Conservation (phyloP, 2,329 filamentous ascomycete species). For the Trichoderma aggressivum region DNA sequence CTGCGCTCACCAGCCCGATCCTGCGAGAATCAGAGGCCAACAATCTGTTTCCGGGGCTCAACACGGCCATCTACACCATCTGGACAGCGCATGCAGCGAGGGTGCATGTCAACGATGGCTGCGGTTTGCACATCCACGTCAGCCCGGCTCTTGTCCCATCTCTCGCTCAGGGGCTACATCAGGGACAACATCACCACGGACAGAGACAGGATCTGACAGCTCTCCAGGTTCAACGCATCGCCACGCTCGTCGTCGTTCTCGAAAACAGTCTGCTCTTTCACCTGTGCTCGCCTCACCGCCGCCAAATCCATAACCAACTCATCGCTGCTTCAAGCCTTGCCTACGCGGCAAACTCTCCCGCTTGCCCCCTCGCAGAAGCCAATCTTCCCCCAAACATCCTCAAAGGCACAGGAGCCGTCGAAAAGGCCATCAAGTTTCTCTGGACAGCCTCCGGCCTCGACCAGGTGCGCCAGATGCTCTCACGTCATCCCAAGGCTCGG, state of each 20-base stretch:
- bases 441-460: neutral
- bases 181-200: neutral
- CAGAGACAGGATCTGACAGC: slow-evolving; percentile 38
- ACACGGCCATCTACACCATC: slow-evolving; percentile 14
- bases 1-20: slow-evolving; percentile 21
- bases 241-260: slow-evolving; percentile 59
- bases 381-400: slow-evolving; percentile 9
- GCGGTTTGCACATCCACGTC: slow-evolving; percentile 22
- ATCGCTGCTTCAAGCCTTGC: neutral
- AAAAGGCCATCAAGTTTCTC: neutral
- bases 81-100: neutral
- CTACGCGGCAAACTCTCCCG: neutral
- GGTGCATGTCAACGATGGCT: slow-evolving; percentile 2
- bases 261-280: slow-evolving; percentile 21
- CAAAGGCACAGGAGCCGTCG: neutral
- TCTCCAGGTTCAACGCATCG: slow-evolving; percentile 74
- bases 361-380: neutral
- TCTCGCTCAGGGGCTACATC: neutral
- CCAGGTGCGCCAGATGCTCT: neutral
- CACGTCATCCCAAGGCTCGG: neutral
- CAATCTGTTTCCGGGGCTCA: slow-evolving; percentile 10
- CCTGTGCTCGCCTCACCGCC: slow-evolving; percentile 5
- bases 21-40: slow-evolving; percentile 16
- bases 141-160: neutral
- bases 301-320: neutral